Evolutionary conservation across 108 stramenopile species (phyloP).

Genomic region (Skeletonema tropicum): DNA sequence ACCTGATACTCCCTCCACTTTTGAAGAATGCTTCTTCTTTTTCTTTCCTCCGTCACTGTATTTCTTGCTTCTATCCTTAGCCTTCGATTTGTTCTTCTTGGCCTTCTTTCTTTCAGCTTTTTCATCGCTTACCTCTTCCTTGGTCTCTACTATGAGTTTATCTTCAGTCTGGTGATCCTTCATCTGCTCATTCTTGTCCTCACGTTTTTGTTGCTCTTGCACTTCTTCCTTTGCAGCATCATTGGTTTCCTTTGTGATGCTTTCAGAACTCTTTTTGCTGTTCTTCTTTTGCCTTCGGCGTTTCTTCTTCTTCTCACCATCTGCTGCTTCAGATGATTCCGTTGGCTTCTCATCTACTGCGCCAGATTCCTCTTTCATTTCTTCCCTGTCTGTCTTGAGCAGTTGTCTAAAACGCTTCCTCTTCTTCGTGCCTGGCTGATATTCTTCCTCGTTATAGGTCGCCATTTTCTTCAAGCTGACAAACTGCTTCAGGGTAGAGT

Average conservation of each 20-base stretch:
- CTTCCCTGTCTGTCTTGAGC: conserved; percentile 61
- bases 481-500: conserved; percentile 91
- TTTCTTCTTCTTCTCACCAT: conserved; percentile 58
- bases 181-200: conserved; percentile 13
- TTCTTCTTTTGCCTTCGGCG: conserved; percentile 56
- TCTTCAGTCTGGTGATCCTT: not conserved
- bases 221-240: conserved; percentile 4
- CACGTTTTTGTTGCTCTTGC: conserved; percentile 8
- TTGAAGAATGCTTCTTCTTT: conserved; percentile 46
- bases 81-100: conserved; percentile 24
- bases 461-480: conserved; percentile 97
- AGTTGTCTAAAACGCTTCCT: conserved; percentile 80
- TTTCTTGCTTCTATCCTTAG: conserved; percentile 28
- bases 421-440: conserved; percentile 69
- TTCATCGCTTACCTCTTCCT: not conserved
- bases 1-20: conserved; percentile 65
- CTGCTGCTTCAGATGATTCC: conserved; percentile 32
- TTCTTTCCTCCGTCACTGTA: conserved; percentile 45
- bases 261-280: conserved; percentile 20
- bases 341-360: conserved; percentile 16
- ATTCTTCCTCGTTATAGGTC: conserved; percentile 89
- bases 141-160: not conserved
- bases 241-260: not conserved
- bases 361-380: conserved; percentile 36
- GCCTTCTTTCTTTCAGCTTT: not conserved